These are phyloP conservation scores for Selaginella moellendorffii DNA, from an alignment of 75 land plant species.

Conservation along the genomic window DNA sequence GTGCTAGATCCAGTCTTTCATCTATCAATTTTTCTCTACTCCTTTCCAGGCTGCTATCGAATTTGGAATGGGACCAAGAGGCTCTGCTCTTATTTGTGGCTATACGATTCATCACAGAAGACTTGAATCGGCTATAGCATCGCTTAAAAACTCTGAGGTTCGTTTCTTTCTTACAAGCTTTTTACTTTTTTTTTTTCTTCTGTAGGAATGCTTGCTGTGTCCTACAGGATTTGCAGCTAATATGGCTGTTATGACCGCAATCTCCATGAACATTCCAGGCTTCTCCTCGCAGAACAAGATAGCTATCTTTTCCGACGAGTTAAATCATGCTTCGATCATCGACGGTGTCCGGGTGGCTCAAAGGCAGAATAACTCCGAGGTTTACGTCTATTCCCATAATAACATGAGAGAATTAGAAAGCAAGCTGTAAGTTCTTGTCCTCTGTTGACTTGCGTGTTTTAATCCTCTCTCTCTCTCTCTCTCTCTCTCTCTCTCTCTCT, in stretches of 20 bases:
- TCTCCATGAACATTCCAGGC: conserved; percentile 26
- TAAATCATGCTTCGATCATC: conserved; percentile 96
- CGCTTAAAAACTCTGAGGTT: conserved; percentile 90
- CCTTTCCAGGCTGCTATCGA: conserved; percentile 57
- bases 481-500: background rate
- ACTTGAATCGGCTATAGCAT: conserved; percentile 72
- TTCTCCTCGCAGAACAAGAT: conserved; percentile 13
- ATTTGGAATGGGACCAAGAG: conserved; percentile 95
- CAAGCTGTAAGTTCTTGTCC: conserved; percentile 44
- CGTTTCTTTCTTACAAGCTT: background rate
- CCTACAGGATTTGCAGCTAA: conserved; percentile 97
- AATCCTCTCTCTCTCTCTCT: conserved; percentile 4
- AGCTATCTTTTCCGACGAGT: conserved; percentile 87
- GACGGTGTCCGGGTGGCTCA: conserved; percentile 86
- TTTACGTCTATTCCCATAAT: conserved; percentile 66
- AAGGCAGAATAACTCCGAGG: conserved; percentile 37
- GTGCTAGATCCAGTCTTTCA: conserved; percentile 14
- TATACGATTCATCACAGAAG: conserved; percentile 65
- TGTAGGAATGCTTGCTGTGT: conserved; percentile 89
- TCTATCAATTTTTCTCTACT: background rate
- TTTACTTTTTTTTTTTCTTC: background rate
- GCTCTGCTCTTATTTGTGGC: conserved; percentile 90
- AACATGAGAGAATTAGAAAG: conserved; percentile 62
- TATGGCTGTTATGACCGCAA: conserved; percentile 68
- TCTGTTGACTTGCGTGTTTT: background rate